These are phyloP conservation scores for Artomyces pyxidatus DNA, from an alignment of 768 basidiomycete genomes.

Conservation along the genomic window DNA sequence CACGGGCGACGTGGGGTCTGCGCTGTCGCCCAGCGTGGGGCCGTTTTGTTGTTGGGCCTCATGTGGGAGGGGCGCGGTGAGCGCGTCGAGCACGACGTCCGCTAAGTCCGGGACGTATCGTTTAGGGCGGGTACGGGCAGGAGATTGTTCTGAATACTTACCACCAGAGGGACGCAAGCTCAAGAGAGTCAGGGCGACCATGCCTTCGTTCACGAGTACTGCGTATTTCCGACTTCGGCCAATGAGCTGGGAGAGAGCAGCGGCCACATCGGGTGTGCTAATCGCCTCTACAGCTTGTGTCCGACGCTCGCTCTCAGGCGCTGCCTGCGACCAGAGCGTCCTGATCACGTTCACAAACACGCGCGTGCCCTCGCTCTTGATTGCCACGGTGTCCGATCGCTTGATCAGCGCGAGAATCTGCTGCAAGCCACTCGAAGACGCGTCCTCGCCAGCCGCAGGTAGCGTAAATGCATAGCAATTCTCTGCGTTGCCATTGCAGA, in stretches of 20 bases:
- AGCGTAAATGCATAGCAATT: constrained; percentile 46
- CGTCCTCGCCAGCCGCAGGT: constrained; percentile 25
- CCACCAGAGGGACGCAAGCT: constrained; percentile 59
- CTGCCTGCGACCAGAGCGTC: constrained; percentile 59
- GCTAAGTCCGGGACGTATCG: constrained; percentile 32
- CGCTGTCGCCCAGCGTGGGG: constrained; percentile 29
- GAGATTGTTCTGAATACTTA: constrained; percentile 26
- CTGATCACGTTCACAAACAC: constrained; percentile 82
- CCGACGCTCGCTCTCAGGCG: constrained; percentile 39
- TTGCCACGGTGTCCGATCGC: constrained; percentile 72
- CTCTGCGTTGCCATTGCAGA: constrained; percentile 63
- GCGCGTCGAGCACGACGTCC: constrained; percentile 50
- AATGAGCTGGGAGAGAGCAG: constrained; percentile 62
- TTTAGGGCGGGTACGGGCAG: constrained; percentile 1
- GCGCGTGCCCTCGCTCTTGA: constrained; percentile 87
- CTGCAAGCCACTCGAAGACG: constrained; percentile 43
- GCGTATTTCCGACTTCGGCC: constrained; percentile 74
- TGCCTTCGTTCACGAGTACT: constrained; percentile 80
- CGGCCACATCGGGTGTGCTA: constrained; percentile 44
- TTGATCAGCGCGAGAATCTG: constrained; percentile 68
- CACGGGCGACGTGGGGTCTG: constrained; percentile 40
- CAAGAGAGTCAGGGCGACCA: constrained; percentile 75
- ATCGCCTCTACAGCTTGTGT: constrained; percentile 46
- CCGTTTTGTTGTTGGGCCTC: constrained; percentile 25
- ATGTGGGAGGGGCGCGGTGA: constrained; percentile 41